Base-by-base conservation (phyloP, 148 eudicot species). In the Silene conica region DNA sequence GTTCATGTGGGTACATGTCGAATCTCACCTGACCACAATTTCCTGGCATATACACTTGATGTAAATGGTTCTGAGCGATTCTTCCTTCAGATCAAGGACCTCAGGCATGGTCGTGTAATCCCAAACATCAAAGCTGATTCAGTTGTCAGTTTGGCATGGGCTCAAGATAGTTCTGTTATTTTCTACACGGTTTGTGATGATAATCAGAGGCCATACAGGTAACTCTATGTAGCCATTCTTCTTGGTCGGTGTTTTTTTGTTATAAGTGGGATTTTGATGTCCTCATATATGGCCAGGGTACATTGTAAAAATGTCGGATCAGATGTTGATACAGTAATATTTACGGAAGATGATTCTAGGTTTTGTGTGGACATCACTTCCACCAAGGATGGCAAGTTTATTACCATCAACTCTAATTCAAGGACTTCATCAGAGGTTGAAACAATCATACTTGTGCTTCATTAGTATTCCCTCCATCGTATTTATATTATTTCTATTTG, bases 361-460 rank as follows among this genome's bases (percentile, higher is more conserved):
- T 95, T 85, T 79, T 92, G 97, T 77, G 87, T 95, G 71, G 99
- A 95, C 80, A 90, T 95, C 41, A 85, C 94, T 63, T 86, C 92
- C 82, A 92, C 97, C 65, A 95, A 95, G 84, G 99, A 95, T 86
- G 92, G 96, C 63, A 92, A 86, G 73, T 95, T 90, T 81, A 83
- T 95, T 72, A 92, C 99, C 25, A 86, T 92, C 77, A 95, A 95
- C 85, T 95, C 99, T 48, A 95, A 92, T 86, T 92, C 97, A 61
- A 87, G 99, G 82, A 87, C 94, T 61, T 92, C 97, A 71, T 92
- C 99, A 25, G 99, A 95, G 97, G 99, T 90, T 83, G 78, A 84
- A 74, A 73, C 74, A 67, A 76, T 77, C 67, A 71, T 70, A 70
- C 75, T 50, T 75, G 74, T 72, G 70, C 18, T 69, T 23, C 34